Conservation (phyloP, 2,329 filamentous ascomycete genomes). For the Alternaria incomplexa region DNA sequence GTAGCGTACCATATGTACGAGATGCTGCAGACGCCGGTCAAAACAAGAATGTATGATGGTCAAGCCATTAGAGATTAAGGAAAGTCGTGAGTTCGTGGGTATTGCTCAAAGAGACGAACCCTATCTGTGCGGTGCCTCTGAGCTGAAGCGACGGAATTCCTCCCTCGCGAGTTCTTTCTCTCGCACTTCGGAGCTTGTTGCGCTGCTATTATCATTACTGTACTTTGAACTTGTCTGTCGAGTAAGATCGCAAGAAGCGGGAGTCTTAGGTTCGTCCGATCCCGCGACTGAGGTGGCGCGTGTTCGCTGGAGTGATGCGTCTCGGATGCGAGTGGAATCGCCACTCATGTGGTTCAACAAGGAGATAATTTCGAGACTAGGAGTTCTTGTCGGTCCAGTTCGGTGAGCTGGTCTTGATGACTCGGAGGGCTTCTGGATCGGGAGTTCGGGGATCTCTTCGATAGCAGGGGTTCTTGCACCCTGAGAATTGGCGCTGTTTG, state of each 20-base stretch:
- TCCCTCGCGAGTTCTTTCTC: constrained; percentile 19
- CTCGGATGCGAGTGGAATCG: constrained; percentile 14
- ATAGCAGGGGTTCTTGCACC: background rate
- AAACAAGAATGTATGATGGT: background rate
- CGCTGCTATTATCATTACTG: constrained; percentile 8
- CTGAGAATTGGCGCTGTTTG: background rate
- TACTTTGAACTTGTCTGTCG: constrained; percentile 5
- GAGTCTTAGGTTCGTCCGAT: background rate
- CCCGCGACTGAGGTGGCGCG: background rate
- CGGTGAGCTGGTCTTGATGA: constrained; percentile 1
- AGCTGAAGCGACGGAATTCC: constrained; percentile 29
- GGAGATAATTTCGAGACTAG: constrained; percentile 28
- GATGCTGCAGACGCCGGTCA: background rate
- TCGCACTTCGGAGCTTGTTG: constrained; percentile 16
- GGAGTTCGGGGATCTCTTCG: background rate
- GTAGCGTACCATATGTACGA: background rate
- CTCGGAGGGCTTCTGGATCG: background rate
- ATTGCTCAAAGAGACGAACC: background rate
- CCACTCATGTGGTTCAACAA: constrained; percentile 15
- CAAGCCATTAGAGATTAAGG: background rate
- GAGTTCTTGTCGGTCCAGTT: background rate
- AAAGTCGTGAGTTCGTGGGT: background rate
- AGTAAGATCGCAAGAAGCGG: background rate
- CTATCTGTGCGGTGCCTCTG: constrained; percentile 16
- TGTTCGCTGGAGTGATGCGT: constrained; percentile 18